phyloP scores from a whole-genome alignment of 139 green algal genomes.

The Penium margaritaceum region DNA sequence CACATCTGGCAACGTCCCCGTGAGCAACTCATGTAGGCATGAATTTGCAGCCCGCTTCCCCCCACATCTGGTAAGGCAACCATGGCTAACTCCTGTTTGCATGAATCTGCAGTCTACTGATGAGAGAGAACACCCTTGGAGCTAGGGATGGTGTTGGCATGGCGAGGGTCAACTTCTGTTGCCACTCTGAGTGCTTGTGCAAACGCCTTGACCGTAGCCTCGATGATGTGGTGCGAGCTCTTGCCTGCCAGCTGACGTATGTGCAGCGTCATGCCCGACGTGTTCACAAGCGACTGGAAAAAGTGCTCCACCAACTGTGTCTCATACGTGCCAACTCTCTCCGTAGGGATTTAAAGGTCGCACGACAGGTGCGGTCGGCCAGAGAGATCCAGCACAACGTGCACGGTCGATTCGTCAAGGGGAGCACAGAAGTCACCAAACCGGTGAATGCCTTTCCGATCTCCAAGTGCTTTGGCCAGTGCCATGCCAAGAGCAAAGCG shows the following conservation, averaged over 20 bases:
- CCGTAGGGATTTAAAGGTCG: slow-evolving; percentile 70
- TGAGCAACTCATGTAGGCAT: too few species aligned
- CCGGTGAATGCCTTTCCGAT: slow-evolving; percentile 85
- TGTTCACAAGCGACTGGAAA: slow-evolving; percentile 81
- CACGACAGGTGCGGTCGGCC: slow-evolving; percentile 78
- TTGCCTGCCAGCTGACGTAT: slow-evolving; percentile 59
- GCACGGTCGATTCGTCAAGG: slow-evolving; percentile 81
- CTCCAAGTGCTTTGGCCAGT: slow-evolving; percentile 72
- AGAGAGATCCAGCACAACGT: slow-evolving; percentile 78
- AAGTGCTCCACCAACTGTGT: slow-evolving; percentile 94
- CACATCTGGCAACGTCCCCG: too few species aligned
- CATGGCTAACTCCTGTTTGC: too few species aligned
- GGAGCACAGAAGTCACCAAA: slow-evolving; percentile 71
- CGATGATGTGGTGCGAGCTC: slow-evolving; percentile 97
- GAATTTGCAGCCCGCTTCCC: too few species aligned
- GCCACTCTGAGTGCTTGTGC: slow-evolving; percentile 80
- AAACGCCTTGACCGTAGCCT: slow-evolving; percentile 98
- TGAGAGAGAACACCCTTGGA: too few species aligned
- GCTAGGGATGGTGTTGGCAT: slow-evolving; percentile 41
- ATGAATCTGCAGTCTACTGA: too few species aligned
- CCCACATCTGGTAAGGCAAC: too few species aligned
- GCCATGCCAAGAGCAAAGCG: too few species aligned
- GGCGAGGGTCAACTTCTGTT: slow-evolving; percentile 74
- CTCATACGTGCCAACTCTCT: slow-evolving; percentile 83
- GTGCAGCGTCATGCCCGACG: slow-evolving; percentile 50